These are phyloP conservation scores for Wickerhamia fluorescens DNA, from an alignment of 805 yeast genomes.

Conservation along the genomic window DNA sequence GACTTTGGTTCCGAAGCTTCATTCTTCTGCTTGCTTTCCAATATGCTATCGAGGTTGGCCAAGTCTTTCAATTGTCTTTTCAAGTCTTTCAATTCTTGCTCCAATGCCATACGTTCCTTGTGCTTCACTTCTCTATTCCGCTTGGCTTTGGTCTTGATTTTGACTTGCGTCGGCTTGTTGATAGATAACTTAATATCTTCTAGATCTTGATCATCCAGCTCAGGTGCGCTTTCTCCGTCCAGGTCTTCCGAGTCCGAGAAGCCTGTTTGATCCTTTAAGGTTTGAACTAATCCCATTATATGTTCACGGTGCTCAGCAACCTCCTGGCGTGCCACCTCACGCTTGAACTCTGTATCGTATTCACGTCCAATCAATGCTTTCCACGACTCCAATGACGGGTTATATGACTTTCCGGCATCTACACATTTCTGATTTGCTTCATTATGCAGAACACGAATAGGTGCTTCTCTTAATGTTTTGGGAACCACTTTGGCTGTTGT, in stretches of 20 bases:
- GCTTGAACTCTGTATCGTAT: constrained; percentile 54
- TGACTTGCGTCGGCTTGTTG: constrained; percentile 60
- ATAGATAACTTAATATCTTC: constrained; percentile 49
- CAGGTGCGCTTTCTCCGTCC: constrained; percentile 28
- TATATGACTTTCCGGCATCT: constrained; percentile 86
- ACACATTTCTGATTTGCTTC: constrained; percentile 41
- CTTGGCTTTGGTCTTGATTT: constrained; percentile 70
- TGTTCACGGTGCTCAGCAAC: constrained; percentile 57
- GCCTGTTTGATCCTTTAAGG: constrained; percentile 54
- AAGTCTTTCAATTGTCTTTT: constrained; percentile 57
- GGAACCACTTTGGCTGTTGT: constrained; percentile 48
- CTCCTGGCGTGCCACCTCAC: constrained; percentile 56
- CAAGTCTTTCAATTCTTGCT: constrained; percentile 49
- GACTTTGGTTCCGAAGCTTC: constrained; percentile 21
- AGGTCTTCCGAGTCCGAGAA: constrained; percentile 31
- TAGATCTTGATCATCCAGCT: no score
- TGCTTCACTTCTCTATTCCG: constrained; percentile 66
- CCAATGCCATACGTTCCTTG: constrained; percentile 50
- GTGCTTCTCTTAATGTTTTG: constrained; percentile 42
- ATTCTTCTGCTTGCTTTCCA: constrained; percentile 20
- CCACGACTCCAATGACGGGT: constrained; percentile 86
- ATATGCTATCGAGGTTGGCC: constrained; percentile 20
- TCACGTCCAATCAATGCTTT: constrained; percentile 60
- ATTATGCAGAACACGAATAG: constrained; percentile 47
- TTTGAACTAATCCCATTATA: constrained; percentile 59